phyloP scores from a whole-genome alignment of 768 basidiomycete genomes.

The Boletellus emodensis region DNA sequence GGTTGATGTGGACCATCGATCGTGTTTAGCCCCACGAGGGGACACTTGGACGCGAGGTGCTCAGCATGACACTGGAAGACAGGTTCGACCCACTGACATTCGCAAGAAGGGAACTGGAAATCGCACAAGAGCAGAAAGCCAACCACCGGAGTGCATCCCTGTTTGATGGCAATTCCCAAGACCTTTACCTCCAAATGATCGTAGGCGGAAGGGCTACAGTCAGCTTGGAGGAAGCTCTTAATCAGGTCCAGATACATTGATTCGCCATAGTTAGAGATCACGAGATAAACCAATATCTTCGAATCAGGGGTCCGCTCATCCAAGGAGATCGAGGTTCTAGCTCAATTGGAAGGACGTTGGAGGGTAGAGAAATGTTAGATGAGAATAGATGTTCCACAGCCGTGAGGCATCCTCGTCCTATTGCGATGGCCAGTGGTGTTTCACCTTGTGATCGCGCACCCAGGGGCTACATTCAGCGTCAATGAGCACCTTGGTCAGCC shows the following conservation, averaged over 20 bases:
- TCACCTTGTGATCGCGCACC: neutral
- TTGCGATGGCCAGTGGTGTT: neutral
- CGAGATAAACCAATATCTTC: neutral
- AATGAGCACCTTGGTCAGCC: neutral
- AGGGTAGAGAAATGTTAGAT: neutral
- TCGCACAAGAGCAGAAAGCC: too few species aligned
- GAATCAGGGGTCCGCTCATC: neutral
- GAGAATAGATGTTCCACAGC: too few species aligned
- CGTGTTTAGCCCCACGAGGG: neutral
- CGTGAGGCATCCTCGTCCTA: neutral
- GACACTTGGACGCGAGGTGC: neutral
- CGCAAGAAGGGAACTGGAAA: conserved; percentile 45
- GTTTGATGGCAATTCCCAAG: neutral
- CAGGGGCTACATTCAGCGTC: neutral
- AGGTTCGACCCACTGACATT: conserved; percentile 64
- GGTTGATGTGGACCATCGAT: neutral
- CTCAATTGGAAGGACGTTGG: neutral
- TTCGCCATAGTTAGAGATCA: neutral
- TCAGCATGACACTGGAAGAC: conserved; percentile 73
- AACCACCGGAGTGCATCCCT: too few species aligned
- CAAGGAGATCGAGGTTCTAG: neutral
- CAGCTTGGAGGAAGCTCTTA: neutral
- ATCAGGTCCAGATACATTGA: neutral
- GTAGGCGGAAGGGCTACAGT: neutral
- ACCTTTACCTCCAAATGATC: neutral